Evolutionary conservation across 148 eudicot species (phyloP).

Genomic region (Gaultheria prostrata): DNA sequence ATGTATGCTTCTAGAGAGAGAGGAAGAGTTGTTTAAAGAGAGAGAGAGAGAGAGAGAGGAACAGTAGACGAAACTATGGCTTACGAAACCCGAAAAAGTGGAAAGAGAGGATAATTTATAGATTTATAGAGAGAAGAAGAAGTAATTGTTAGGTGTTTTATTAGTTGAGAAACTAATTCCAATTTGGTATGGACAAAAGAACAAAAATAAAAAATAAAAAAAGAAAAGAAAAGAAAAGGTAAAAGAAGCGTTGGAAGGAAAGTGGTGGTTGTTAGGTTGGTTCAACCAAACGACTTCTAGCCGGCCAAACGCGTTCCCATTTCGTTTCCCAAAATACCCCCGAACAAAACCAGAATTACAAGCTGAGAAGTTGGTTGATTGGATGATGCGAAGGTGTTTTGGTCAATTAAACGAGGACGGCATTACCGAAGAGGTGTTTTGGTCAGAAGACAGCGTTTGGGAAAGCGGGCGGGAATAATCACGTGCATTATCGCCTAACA

Average conservation of each 20-base stretch:
- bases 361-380: no score
- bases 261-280: constrained; percentile 79
- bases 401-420: constrained; percentile 11
- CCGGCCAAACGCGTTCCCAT: constrained; percentile 28
- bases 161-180: background rate
- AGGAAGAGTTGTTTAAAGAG: constrained; percentile 14
- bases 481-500: constrained; percentile 2
- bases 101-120: constrained; percentile 46
- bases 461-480: constrained; percentile 12
- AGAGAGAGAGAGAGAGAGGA: constrained; percentile 27
- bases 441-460: constrained; percentile 19
- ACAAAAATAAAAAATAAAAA: background rate
- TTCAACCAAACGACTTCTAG: constrained; percentile 55
- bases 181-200: constrained; percentile 4
- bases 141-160: background rate
- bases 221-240: background rate
- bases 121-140: constrained; percentile 16
- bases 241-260: constrained; percentile 30
- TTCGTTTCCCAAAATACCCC: constrained; percentile 1
- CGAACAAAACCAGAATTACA: no score
- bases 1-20: constrained; percentile 1
- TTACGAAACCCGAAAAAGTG: constrained; percentile 48
- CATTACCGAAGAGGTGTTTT: constrained; percentile 11
- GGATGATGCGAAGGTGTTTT: background rate
- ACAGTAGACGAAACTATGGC: constrained; percentile 31